Evolutionary conservation across 169 alveolate genomes (phyloP).

Genomic region (Plasmodium relictum): DNA sequence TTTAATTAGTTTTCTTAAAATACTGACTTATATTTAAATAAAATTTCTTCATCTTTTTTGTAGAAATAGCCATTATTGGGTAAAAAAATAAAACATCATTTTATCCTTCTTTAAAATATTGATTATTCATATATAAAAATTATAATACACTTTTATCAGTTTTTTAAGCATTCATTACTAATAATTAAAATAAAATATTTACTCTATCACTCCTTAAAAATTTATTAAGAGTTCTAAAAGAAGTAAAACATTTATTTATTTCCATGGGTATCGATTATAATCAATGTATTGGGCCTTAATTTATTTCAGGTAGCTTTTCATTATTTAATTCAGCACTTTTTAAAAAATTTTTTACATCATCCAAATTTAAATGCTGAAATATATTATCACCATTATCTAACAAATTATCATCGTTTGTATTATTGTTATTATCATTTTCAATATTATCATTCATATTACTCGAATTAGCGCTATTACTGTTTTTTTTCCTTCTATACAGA

Average conservation of each 20-base stretch:
- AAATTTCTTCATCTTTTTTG: no score
- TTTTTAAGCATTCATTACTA: no score
- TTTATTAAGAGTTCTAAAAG: no score
- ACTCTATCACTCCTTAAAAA: no score
- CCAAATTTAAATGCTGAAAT: slow-evolving; percentile 46
- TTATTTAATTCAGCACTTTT: slow-evolving; percentile 51
- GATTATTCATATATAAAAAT: no score
- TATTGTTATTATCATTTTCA: background rate
- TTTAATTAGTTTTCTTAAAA: no score
- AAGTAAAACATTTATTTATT: background rate
- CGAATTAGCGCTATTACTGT: slow-evolving; percentile 6
- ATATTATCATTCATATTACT: background rate
- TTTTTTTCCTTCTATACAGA: slow-evolving; percentile 37
- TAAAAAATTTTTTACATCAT: slow-evolving; percentile 55
- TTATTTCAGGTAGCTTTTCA: slow-evolving; percentile 12
- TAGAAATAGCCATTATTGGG: no score
- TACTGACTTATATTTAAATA: no score
- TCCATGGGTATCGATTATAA: background rate
- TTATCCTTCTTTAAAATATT: no score
- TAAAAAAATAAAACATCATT: no score
- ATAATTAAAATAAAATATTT: no score
- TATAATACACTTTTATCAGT: no score
- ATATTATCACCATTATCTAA: background rate
- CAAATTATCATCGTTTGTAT: background rate
- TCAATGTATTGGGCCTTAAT: background rate